Conservation (phyloP, 495 filamentous ascomycete genomes). For the Podospora didyma region DNA sequence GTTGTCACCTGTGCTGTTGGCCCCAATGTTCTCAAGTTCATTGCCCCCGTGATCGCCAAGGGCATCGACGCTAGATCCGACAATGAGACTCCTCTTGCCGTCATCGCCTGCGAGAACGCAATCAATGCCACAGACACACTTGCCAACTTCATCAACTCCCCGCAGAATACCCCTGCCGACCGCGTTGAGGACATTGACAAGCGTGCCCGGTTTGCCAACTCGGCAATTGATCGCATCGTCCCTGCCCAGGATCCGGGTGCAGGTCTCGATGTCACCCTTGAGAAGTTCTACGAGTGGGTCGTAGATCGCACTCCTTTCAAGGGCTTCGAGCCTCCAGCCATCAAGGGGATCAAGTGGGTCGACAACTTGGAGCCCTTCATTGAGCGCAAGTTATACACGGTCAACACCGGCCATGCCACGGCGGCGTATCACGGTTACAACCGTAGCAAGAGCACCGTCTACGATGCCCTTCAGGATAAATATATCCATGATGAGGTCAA, state of each 20-base stretch:
- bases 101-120: slow-evolving; percentile 97
- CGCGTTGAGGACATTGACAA: slow-evolving; percentile 57
- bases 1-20: slow-evolving; percentile 95
- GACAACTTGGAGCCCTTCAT: slow-evolving; percentile 90
- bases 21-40: slow-evolving; percentile 91
- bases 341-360: slow-evolving; percentile 89
- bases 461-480: slow-evolving; percentile 67
- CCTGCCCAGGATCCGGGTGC: slow-evolving; percentile 74
- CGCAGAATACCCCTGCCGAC: slow-evolving; percentile 56
- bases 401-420: slow-evolving; percentile 97
- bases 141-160: slow-evolving; percentile 71
- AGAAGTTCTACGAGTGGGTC: slow-evolving; percentile 98
- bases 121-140: slow-evolving; percentile 87
- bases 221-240: slow-evolving; percentile 95
- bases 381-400: slow-evolving; percentile 98
- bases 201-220: slow-evolving; percentile 85
- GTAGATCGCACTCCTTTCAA: slow-evolving; percentile 82
- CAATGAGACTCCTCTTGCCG: slow-evolving; percentile 67
- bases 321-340: slow-evolving; percentile 48
- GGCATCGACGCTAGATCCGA: slow-evolving; percentile 71
- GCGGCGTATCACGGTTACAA: slow-evolving; percentile 92
- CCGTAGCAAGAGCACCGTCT: slow-evolving; percentile 76
- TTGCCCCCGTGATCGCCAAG: slow-evolving; percentile 89
- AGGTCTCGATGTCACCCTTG: slow-evolving; percentile 87
- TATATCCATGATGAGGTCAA: slow-evolving; percentile 72